These are phyloP conservation scores for Syzygium jambos DNA, from an alignment of 345 rosid species.

Conservation along the genomic window DNA sequence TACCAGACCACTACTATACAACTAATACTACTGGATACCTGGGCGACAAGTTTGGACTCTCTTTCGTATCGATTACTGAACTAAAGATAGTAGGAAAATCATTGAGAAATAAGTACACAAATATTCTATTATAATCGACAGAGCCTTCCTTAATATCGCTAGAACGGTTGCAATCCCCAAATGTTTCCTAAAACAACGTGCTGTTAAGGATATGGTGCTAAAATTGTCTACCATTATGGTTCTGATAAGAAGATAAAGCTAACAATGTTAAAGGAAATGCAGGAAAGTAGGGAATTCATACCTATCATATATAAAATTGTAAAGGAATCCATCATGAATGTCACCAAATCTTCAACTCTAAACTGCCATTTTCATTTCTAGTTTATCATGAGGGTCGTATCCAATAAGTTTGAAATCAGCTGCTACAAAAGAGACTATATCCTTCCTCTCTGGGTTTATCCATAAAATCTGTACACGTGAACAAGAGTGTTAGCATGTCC, in stretches of 20 bases:
- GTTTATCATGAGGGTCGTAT: conserved; percentile 83
- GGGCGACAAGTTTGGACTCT: too few species aligned
- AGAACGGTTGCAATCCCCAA: not conserved
- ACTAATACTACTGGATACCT: too few species aligned
- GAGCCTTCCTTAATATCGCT: not conserved
- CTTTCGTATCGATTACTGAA: too few species aligned
- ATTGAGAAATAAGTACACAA: not conserved
- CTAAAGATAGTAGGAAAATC: not conserved
- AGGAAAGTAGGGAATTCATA: not conserved
- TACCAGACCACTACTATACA: too few species aligned
- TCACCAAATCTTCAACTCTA: conserved; percentile 5
- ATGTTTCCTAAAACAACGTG: not conserved
- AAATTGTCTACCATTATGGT: not conserved
- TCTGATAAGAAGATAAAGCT: not conserved
- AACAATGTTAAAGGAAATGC: not conserved
- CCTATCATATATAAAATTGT: not conserved
- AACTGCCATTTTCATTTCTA: conserved; percentile 90
- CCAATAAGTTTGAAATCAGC: conserved; percentile 69
- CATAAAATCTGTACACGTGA: conserved; percentile 49
- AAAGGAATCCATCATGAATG: not conserved
- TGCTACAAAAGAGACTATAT: conserved; percentile 61
- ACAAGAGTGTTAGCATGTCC: not conserved
- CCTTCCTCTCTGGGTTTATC: conserved; percentile 75
- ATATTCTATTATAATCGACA: too few species aligned
- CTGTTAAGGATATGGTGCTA: not conserved